Evolutionary conservation across 169 alveolate genomes (phyloP), one percentile per base, ranked within the genome.

Genomic region (Plasmodium relictum): DNA sequence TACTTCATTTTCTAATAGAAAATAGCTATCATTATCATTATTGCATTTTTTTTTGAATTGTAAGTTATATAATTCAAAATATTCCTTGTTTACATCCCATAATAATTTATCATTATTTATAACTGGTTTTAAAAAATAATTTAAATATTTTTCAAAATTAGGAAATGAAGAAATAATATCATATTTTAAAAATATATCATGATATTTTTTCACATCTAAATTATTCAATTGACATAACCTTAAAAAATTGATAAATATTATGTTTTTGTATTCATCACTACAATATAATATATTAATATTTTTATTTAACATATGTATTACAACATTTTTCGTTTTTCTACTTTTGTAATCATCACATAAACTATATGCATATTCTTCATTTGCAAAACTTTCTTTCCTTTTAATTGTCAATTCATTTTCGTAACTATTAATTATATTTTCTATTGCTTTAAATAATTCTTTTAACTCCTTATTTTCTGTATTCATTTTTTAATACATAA

Each of bases 311-410:
- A 94, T 87, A 80, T 94, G 87, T 41, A 88, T 74, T 66, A 92
- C 92, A 44, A 94, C 96, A 52, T 92, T 89, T 72, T 41, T 31
- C 20, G 96, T 93, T 59, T 58, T 92, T 58, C 92, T 88, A 44
- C 95, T 92, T 71, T 78, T 62, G 68, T 88, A 94, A 71, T 94
- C 96, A 65, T 94, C 96, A 76, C 92, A 92, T 58, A 94, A 85
- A 68, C 96, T 94, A 62, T 76, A 76, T n/a, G 96, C 96, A 48
- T 83, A 62, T 39, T 73, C 92, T 39, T 89, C 95, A 59, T 89
- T 92, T 59, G 31, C 90, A 61, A 61, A 89, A 16, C 44, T 56
- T 18, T 90, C 92, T 86, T 78, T 88, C 18, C 18, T 31, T 54
- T 83, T 66, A 71, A 22, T 66, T 1, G 20, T 45, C 8, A 48